These are phyloP conservation scores for Skeletonema grethae DNA, from an alignment of 108 stramenopile genomes.

Conservation along the genomic window DNA sequence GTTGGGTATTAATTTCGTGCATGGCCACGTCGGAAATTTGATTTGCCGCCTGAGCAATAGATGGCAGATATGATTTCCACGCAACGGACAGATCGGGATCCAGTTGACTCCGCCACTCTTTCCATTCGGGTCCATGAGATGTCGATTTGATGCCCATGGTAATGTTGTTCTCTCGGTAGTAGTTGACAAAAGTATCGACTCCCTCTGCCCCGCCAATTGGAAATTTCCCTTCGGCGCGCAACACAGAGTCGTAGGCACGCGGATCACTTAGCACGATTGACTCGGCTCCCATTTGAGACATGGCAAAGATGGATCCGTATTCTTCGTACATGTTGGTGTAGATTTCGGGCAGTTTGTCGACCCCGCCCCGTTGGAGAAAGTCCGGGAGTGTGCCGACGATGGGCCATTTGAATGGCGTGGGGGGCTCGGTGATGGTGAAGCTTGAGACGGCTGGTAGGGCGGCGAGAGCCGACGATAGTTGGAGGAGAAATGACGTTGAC, in stretches of 20 bases:
- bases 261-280: conserved; percentile 13
- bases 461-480: too few relatives aligned
- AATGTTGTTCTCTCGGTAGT: conserved; percentile 28
- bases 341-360: conserved; percentile 25
- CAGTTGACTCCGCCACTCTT: conserved; percentile 23
- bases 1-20: conserved; percentile 8
- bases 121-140: conserved; percentile 18
- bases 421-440: conserved; percentile 5
- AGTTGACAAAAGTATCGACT: conserved; percentile 20
- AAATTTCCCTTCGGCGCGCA: conserved; percentile 17
- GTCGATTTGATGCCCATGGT: conserved; percentile 25
- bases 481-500: too few relatives aligned
- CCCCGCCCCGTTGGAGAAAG: conserved; percentile 26
- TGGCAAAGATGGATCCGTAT: conserved; percentile 13
- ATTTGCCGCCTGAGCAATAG: conserved; percentile 7
- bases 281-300: conserved; percentile 11
- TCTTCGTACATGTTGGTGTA: conserved; percentile 27
- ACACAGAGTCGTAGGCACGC: conserved; percentile 4
- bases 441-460: not conserved
- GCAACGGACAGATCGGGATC: conserved; percentile 18
- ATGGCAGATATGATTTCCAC: conserved; percentile 28
- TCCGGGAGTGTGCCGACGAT: conserved; percentile 40
- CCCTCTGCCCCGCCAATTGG: conserved; percentile 20
- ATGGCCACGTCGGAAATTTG: conserved; percentile 22
- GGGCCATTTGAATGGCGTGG: conserved; percentile 28